Percentiles rank a stretch among this genome's conserved stretches.
These are phyloP conservation scores for Syncephalastrum sp. DNA, from an alignment of 371 early-diverging fungal species.

Conservation along the genomic window DNA sequence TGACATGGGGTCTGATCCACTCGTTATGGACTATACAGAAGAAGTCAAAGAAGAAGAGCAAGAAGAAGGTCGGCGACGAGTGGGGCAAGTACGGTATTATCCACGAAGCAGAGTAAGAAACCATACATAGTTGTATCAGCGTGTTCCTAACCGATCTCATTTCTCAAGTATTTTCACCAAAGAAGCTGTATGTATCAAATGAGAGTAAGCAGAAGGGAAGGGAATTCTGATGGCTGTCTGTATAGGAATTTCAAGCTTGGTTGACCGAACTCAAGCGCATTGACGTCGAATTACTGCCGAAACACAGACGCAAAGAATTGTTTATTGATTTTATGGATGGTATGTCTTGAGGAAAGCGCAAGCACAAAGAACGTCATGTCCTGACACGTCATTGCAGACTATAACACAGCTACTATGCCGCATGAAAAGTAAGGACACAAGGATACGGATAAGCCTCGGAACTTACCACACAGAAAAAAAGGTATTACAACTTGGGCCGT, in stretches of 20 bases:
- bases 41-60: constrained; percentile 32
- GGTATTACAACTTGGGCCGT: constrained; percentile 55
- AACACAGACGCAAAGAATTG: constrained; percentile 57
- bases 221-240: not conserved
- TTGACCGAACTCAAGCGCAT: constrained; percentile 68
- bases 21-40: not conserved
- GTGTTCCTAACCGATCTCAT: not conserved
- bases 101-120: constrained; percentile 49
- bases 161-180: constrained; percentile 53
- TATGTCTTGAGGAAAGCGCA: constrained; percentile 5
- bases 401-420: constrained; percentile 75
- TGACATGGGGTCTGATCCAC: not conserved
- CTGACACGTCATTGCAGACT: constrained; percentile 37
- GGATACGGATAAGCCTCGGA: constrained; percentile 28
- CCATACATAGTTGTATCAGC: not conserved
- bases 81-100: constrained; percentile 64
- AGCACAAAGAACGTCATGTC: not conserved
- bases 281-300: constrained; percentile 55
- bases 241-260: constrained; percentile 76
- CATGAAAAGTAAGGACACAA: constrained; percentile 57
- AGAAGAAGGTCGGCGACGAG: constrained; percentile 32
- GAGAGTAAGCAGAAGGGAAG: not conserved
- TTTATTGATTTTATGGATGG: constrained; percentile 73
- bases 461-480: constrained; percentile 18
- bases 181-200: constrained; percentile 38